Evolutionary conservation across 257 asterid species (phyloP).

Genomic region (Paulownia fortunei): DNA sequence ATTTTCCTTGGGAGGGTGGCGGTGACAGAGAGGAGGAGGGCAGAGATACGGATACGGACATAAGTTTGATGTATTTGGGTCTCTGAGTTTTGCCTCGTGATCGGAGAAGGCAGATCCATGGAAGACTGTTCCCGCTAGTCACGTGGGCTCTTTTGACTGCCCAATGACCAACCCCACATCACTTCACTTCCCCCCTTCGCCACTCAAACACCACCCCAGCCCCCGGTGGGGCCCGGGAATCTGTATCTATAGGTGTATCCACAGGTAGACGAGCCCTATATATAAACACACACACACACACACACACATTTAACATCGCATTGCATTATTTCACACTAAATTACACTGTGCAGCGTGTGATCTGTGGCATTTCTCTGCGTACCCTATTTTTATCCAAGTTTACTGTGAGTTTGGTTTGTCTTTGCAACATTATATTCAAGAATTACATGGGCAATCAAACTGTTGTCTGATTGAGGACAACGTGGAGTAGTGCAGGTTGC

Average conservation of each 20-base stretch:
- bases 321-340: too few relatives aligned
- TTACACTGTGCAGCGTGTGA: conserved; percentile 30
- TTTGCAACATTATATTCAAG: too few relatives aligned
- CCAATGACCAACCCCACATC: conserved; percentile 45
- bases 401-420: conserved; percentile 32
- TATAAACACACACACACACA: too few relatives aligned
- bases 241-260: conserved; percentile 25
- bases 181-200: neutral
- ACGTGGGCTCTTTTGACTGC: conserved; percentile 96
- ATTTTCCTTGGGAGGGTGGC: conserved; percentile 54
- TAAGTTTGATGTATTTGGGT: conserved; percentile 52
- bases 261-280: conserved; percentile 27
- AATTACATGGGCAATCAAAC: too few relatives aligned
- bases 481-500: conserved; percentile 54
- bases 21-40: conserved; percentile 37
- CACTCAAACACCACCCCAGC: too few relatives aligned
- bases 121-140: conserved; percentile 94
- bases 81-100: conserved; percentile 74
- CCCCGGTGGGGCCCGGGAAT: too few relatives aligned
- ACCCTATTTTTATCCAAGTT: conserved; percentile 43
- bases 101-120: conserved; percentile 96
- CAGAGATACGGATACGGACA: conserved; percentile 58
- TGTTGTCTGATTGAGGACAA: conserved; percentile 56
- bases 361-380: conserved; percentile 9
- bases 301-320: too few relatives aligned